These are phyloP conservation scores for Schizosaccharomyces lindneri DNA, from an alignment of 805 yeast species.

Conservation along the genomic window DNA sequence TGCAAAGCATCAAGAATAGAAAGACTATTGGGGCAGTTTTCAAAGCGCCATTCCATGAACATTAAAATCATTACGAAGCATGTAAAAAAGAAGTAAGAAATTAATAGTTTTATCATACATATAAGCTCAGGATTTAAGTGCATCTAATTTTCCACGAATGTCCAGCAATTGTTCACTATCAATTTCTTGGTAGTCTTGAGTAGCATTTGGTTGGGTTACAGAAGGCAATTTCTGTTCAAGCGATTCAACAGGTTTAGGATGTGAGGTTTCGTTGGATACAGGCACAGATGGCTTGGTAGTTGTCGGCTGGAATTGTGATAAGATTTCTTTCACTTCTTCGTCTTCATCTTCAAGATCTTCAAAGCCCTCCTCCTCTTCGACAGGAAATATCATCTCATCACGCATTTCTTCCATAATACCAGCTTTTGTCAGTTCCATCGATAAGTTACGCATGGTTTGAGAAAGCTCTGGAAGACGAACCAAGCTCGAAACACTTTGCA, in stretches of 20 bases:
- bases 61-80: background rate
- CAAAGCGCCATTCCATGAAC: too few species aligned
- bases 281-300: slow-evolving; percentile 16
- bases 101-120: background rate
- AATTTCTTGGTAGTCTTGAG: background rate
- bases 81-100: background rate
- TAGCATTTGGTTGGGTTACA: background rate
- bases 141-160: background rate
- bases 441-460: slow-evolving; percentile 61
- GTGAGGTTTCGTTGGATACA: background rate
- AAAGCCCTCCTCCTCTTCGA: slow-evolving; percentile 32
- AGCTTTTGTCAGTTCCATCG: slow-evolving; percentile 31
- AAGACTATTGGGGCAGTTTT: too few species aligned
- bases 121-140: background rate
- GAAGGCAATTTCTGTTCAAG: background rate
- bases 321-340: slow-evolving; percentile 37
- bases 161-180: background rate
- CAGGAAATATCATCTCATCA: slow-evolving; percentile 57
- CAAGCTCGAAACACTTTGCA: slow-evolving; percentile 69
- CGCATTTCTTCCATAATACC: slow-evolving; percentile 80
- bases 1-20: too few species aligned
- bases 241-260: background rate
- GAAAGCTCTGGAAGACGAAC: slow-evolving; percentile 57
- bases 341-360: slow-evolving; percentile 36
- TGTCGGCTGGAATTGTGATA: slow-evolving; percentile 18